Evolutionary conservation across 306 rosid genomes (phyloP).

Genomic region (Acacia melanoxylon): DNA sequence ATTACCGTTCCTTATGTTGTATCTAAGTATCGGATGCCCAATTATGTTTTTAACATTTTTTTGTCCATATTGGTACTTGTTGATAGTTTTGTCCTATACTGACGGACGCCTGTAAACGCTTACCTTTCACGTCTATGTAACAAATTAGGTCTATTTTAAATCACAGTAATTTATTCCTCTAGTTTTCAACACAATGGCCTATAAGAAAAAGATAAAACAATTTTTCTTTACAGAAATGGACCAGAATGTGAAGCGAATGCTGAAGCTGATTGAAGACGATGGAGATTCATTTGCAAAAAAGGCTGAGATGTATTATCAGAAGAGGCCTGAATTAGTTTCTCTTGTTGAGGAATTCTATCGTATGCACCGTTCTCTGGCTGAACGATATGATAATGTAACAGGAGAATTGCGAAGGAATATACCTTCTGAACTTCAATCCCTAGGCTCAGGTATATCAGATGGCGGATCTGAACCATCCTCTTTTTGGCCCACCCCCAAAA

Average conservation of each 20-base stretch:
- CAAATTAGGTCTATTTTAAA: slow-evolving; percentile 15
- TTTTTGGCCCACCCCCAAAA: slow-evolving; percentile 50
- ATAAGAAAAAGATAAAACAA: slow-evolving; percentile 52
- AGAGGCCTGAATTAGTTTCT: slow-evolving; percentile 75
- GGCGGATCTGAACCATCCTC: slow-evolving; percentile 62
- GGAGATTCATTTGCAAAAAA: slow-evolving; percentile 90
- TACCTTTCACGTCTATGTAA: neutral
- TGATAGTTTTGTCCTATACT: neutral
- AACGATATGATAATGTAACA: slow-evolving; percentile 89
- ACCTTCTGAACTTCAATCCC: slow-evolving; percentile 84
- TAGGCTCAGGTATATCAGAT: slow-evolving; percentile 72
- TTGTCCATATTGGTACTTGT: neutral
- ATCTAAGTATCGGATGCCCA: neutral
- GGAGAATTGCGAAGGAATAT: slow-evolving; percentile 75
- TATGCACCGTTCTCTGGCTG: slow-evolving; percentile 82
- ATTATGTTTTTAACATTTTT: neutral
- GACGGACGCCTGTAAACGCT: neutral
- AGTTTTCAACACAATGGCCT: slow-evolving; percentile 37
- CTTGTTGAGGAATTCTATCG: slow-evolving; percentile 91
- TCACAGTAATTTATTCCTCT: neutral
- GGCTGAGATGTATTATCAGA: slow-evolving; percentile 80
- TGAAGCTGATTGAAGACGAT: slow-evolving; percentile 67
- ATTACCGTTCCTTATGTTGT: neutral
- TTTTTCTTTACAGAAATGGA: slow-evolving; percentile 58
- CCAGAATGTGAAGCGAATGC: slow-evolving; percentile 69